phyloP scores from a whole-genome alignment of 495 filamentous ascomycete species.

The Bacidia gigantensis region DNA sequence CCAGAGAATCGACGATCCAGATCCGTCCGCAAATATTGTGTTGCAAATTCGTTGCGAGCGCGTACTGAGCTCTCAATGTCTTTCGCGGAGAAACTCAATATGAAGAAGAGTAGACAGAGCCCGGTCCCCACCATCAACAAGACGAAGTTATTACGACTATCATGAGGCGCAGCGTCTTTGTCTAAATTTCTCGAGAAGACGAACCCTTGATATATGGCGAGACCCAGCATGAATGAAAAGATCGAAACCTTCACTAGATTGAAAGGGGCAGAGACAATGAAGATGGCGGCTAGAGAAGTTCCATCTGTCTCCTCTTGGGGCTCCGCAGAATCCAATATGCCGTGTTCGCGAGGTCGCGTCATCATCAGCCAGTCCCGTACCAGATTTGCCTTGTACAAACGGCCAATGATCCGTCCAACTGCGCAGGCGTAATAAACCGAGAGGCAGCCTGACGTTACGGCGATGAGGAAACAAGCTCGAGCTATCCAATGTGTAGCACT shows the following conservation, averaged over 20 bases:
- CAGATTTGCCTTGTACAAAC: neutral
- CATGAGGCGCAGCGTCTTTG: neutral
- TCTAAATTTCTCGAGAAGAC: conserved; percentile 8
- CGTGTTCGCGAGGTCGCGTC: neutral
- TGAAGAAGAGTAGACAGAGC: neutral
- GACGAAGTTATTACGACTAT: conserved; percentile 14
- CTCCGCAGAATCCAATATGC: neutral
- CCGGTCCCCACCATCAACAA: conserved; percentile 6
- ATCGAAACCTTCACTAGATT: conserved; percentile 12
- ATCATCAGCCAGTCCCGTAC: conserved; percentile 9
- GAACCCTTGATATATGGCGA: conserved; percentile 13
- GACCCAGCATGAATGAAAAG: conserved; percentile 8
- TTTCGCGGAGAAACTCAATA: neutral
- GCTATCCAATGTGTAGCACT: conserved; percentile 19
- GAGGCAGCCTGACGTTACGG: conserved; percentile 14
- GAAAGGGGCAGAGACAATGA: conserved; percentile 9
- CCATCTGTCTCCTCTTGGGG: neutral
- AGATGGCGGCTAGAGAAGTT: conserved; percentile 4
- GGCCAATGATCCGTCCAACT: conserved; percentile 11
- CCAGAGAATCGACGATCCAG: neutral
- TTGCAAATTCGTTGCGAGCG: neutral
- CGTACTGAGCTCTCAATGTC: conserved; percentile 3
- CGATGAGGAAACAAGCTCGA: conserved; percentile 13
- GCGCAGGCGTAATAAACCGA: conserved; percentile 16
- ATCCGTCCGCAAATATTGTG: neutral